Evolutionary conservation across 495 filamentous ascomycete species (phyloP), one percentile per base, ranked within the genome.

Genomic region (Penicillium robsamsonii): DNA sequence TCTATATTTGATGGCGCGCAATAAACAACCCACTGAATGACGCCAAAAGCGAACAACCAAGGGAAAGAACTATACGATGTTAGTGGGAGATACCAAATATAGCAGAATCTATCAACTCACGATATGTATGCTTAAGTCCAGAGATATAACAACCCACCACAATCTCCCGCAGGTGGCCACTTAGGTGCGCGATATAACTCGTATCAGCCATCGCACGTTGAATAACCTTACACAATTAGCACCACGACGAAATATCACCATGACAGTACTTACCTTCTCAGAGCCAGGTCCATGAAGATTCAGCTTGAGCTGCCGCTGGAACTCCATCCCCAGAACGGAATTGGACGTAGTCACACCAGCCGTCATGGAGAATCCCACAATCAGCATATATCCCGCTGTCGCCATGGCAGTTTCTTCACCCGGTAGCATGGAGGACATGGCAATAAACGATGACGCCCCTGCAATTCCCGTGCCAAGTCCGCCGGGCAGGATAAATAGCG

Each of bases 401-500:
- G 83, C 81, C 54, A 83, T 80, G 0, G 81, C 82, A 10, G 81
- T 73, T 51, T 85, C 80, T 5, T 70, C 59, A 0, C 74, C 70
- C 15, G 80, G 73, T 18, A 85, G 59, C 29, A 78, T 68, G 6
- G 79, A 73, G 20, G 84, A 81, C 48, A 87, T 78, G 4, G 75
- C 75, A 30, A 87, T 73, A 61, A 86, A 87, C 0, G 78, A 68
- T 0, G 82, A 75, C 0, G 76, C 77, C 3, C 72, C 66, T 0
- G 79, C 76, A 24, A 84, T 74, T 1, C 81, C 82, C 3, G 76
- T 81, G 3, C 84, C 83, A 49, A 87, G 68, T 0, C 77, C 79
- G 35, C 79, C 81, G 0, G 82, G 84, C 10, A 83, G 62, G 45
- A 89, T 87, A 60, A 86, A 87, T 0, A 89, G 59, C 0, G 84